Evolutionary conservation across 2,329 filamentous ascomycete genomes (phyloP), one percentile per base, ranked within the genome.

Genomic region (Dactylonectria macrodidyma): DNA sequence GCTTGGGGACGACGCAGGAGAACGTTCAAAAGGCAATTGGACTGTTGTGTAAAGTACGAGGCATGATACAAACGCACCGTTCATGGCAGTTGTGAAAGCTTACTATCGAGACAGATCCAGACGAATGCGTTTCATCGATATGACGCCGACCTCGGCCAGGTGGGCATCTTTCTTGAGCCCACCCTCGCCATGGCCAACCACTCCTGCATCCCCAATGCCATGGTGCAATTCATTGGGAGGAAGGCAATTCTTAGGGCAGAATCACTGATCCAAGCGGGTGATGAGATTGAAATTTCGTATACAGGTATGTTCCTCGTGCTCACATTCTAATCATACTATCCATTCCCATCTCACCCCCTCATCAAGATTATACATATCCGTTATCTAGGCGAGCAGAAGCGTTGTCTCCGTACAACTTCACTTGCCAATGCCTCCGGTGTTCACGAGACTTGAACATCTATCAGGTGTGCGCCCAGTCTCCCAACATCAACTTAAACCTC

Each of bases 221-320:
- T 85, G 55, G 86, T 91, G 16, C 83, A 86, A 50, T 90, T 91
- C 59, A 72, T 84, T 46, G 86, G 86, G 4, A 83, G 88, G 6
- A 82, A 78, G 4, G 85, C 88, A 3, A 78, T 86, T 3, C 77
- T 92, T 14, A 82, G 85, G 44, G 87, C 89, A 2, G 82, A 86
- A 61, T 76, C 73, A 24, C 76, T 81, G 3, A 89, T 92, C 48
- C 73, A 81, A 14, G 75, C 81, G 36, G 88, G 84, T 8, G 85
- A 90, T 30, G 87, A 91, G 78, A 84, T 91, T 61, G 84, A 86
- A 65, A 89, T 91, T 38, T 90, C 88, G 1, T 91, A 91, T 71
- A 87, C 89, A 41, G 88, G 89, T 87, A 78, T 66, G 82, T 75
- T 22, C 48, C 14, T 30, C 36, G 66, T 22, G 30, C n/a, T 6